A percentile compares a stretch with the other conserved stretches of the same genome.
Conservation (phyloP, 2,329 filamentous ascomycete genomes). For the Exophiala sideris region DNA sequence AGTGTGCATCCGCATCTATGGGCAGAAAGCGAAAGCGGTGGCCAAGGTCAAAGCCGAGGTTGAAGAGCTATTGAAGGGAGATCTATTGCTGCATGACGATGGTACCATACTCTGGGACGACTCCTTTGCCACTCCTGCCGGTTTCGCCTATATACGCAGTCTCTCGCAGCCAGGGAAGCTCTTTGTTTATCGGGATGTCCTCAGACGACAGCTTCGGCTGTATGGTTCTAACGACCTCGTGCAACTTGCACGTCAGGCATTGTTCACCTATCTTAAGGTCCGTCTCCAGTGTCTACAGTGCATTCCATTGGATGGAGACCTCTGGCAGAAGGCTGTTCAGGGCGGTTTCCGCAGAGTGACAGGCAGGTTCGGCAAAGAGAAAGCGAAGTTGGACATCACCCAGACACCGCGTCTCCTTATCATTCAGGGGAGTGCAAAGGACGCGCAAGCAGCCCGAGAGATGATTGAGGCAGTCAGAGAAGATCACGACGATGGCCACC, state of each 20-base stretch:
- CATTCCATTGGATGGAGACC: slow-evolving; percentile 2
- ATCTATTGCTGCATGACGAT: slow-evolving; percentile 4
- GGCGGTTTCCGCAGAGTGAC: slow-evolving; percentile 5
- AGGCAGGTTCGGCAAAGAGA: slow-evolving; percentile 5
- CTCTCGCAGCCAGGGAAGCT: background rate
- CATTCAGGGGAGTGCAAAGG: background rate
- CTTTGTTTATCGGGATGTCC: slow-evolving; percentile 12
- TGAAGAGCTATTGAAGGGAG: slow-evolving; percentile 4
- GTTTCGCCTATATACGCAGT: slow-evolving; percentile 1
- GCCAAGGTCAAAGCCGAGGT: slow-evolving; percentile 4
- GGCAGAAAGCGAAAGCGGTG: slow-evolving; percentile 1
- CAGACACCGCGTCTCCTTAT: background rate
- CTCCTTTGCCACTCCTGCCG: slow-evolving; percentile 5
- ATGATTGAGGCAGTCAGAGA: background rate
- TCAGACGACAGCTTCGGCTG: slow-evolving; percentile 2
- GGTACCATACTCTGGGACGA: slow-evolving; percentile 13
- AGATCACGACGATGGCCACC: background rate
- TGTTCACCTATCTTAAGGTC: background rate
- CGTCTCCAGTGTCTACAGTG: background rate
- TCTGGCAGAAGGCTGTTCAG: background rate
- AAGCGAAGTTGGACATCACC: background rate
- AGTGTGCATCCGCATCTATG: background rate
- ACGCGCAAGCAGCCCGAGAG: background rate
- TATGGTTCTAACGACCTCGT: slow-evolving; percentile 3
- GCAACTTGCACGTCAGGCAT: background rate